Evolutionary conservation across 768 basidiomycete genomes (phyloP), one percentile per base, ranked within the genome.

Genomic region (Tricholoma bakamatsutake): DNA sequence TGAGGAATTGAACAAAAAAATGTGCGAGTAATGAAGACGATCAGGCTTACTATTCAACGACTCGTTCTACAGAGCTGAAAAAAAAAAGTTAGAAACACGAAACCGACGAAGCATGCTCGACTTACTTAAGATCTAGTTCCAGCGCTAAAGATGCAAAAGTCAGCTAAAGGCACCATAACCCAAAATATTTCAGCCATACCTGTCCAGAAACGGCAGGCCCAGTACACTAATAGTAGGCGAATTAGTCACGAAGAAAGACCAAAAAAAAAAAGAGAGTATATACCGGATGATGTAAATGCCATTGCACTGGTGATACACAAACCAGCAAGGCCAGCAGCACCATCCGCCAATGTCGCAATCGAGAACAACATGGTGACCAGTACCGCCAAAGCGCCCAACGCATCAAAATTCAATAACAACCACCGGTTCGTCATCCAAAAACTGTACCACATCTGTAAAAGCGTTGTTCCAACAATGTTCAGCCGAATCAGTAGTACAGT

Each of bases 371-470:
- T 88, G 0, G 92, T 93, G 17, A 84, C 73, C 24, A 93, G 73
- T 7, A 93, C 87, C 1, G 85, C 81, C 47, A 85, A 55, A 28
- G 81, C 88, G 28, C 91, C 90, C 9, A 95, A 79, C 1, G 75
- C 61, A 67, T 97, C 93, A 65, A 93, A 95, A 58, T 89, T 84
- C 54, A 95, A 69, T 34, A 94, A 71, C 2, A 96, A 76, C 90
- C 88, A 93, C 50, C 92, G 75, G 61, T 90, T 93, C 8, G 83
- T 85, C 90, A 93, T 92, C 92, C 92, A 93, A 69, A 88, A 88
- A 12, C 73, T 80, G 65, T 91, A 90, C 87, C 85, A 90, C 87
- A 90, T 88, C 85, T 84, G 17, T 40, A 43, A 43, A 37, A 51
- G 57, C 28, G 54, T 18, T 2, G 24, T 45, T 7, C 57, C 34